A percentile compares a stretch with the other conserved stretches of the same genome.
These are phyloP conservation scores for Boletus subluridellus DNA, from an alignment of 1,284 basidiomycete genomes.

Conservation along the genomic window DNA sequence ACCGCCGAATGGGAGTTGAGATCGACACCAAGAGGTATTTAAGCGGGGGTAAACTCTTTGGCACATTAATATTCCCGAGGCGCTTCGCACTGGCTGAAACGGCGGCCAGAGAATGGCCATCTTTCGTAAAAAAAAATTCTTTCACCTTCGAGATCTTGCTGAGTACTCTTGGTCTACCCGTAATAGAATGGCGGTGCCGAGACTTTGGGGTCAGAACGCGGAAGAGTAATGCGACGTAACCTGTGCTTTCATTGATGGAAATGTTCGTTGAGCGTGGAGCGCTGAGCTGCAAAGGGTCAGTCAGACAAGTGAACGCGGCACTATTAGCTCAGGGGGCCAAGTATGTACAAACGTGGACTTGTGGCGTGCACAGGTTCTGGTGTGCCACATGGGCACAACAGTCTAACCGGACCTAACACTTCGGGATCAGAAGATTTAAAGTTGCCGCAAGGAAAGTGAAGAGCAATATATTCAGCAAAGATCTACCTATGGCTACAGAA, in stretches of 20 bases:
- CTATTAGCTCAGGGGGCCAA: not conserved
- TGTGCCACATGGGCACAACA: not conserved
- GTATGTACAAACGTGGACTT: not conserved
- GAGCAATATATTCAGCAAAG: not conserved
- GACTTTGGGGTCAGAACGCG: not conserved
- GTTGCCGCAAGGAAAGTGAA: not conserved
- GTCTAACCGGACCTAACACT: no score
- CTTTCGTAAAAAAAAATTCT: constrained; percentile 26
- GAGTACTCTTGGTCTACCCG: not conserved
- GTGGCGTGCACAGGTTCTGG: not conserved
- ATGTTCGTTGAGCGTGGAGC: not conserved
- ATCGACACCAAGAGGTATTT: not conserved
- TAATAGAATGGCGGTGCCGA: constrained; percentile 9
- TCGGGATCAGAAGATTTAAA: no score
- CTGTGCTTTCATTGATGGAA: not conserved
- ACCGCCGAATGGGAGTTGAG: not conserved
- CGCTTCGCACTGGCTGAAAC: constrained; percentile 19
- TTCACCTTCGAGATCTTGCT: constrained; percentile 18
- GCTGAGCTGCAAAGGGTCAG: not conserved
- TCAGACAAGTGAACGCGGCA: not conserved
- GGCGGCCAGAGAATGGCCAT: constrained; percentile 19
- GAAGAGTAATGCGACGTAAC: constrained; percentile 3
- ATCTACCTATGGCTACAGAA: not conserved
- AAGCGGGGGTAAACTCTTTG: not conserved
- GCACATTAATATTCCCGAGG: constrained; percentile 6